Evolutionary conservation across 306 rosid species (phyloP).

Genomic region (Dalbergia cochinchinensis): DNA sequence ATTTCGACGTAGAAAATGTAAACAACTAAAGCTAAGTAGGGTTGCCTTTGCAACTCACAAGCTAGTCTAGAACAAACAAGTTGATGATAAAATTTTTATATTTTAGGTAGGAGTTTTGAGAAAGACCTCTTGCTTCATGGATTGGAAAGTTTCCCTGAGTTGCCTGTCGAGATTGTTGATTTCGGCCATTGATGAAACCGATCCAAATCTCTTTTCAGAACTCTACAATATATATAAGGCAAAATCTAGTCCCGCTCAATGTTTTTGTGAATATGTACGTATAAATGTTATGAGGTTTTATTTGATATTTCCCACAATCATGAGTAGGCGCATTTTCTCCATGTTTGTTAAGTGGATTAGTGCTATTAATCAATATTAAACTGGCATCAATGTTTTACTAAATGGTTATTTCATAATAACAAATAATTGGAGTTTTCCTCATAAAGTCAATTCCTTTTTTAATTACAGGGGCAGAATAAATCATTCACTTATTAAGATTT

Average conservation of each 20-base stretch:
- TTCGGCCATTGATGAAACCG: not conserved
- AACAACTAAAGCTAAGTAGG: no score
- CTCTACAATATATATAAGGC: no score
- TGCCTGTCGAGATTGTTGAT: not conserved
- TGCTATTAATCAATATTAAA: not conserved
- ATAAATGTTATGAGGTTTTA: not conserved
- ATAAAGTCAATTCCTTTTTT: not conserved
- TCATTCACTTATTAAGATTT: not conserved
- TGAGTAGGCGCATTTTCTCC: not conserved
- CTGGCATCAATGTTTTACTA: not conserved
- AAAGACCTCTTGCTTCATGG: conserved; percentile 43
- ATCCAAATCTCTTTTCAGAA: not conserved
- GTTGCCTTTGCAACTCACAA: not conserved
- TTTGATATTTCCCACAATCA: not conserved
- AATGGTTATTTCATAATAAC: not conserved
- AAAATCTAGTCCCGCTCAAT: not conserved
- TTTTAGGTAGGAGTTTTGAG: conserved; percentile 13
- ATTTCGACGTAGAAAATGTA: not conserved
- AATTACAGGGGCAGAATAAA: not conserved
- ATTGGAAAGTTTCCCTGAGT: not conserved
- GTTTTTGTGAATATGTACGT: not conserved
- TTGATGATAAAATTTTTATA: not conserved
- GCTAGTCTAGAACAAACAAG: not conserved
- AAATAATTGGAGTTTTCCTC: not conserved
- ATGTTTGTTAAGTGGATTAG: conserved; percentile 17